Evolutionary conservation across 305 asterid genomes (phyloP), one percentile per base, ranked within the genome.

Genomic region (Rubia tinctorum): DNA sequence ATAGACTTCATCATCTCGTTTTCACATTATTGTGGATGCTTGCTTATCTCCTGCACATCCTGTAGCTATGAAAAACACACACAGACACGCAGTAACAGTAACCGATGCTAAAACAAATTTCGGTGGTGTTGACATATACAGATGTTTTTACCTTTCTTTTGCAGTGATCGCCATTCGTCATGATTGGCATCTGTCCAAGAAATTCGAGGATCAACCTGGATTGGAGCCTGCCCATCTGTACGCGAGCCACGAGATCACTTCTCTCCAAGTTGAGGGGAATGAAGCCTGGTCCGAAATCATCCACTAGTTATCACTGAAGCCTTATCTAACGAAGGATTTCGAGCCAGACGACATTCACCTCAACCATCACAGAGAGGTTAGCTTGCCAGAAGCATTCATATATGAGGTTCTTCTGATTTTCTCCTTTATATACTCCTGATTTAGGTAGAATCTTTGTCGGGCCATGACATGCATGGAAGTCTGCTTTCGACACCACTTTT

Each of bases 201-300:
- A 53, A 53, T 53, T 18, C 17, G 59, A 17, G 59, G 23, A 53
- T 18, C 59, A 17, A 53, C 23, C 8, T 53, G 55, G 55, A 49
- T 17, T 47, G 5, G 17, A 15, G 58, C 58, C 58, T 51, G 53
- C 53, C 53, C 53, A 49, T 49, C 14, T 49, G 55, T 14, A 49
- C 17, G 20, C 1, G 22, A 51, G 58, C 58, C 58, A 15, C 2
- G 58, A 15, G 69, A 30, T 30, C 34, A 30, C 34, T 45, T 40
- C 75, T 63, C 73, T 80, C 70, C 68, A 23, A 61, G 85, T 82
- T 88, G 90, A 81, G 89, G 89, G 93, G 93, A 88, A 88, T 86
- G 93, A 88, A 88, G 90, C 93, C 93, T 88, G 93, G 90, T 84
- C 89, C 93, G 85, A 87, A 86, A 86, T 80, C 88, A 68, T 80